These are phyloP conservation scores for Septoria linicola DNA, from an alignment of 2,329 filamentous ascomycete species.

Conservation along the genomic window DNA sequence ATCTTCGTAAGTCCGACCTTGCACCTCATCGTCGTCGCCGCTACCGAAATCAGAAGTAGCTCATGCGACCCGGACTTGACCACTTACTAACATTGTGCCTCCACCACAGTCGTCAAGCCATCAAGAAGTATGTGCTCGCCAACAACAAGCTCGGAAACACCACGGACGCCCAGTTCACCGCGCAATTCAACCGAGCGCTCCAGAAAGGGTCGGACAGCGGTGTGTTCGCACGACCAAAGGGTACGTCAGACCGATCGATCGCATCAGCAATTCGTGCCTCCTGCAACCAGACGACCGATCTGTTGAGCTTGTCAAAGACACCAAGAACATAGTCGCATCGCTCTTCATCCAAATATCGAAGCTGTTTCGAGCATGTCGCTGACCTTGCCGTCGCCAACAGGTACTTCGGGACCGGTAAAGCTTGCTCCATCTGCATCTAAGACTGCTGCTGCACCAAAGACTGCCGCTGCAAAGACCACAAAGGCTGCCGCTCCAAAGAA, in stretches of 20 bases:
- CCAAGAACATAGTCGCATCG: slow-evolving; percentile 7
- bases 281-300: slow-evolving; percentile 13
- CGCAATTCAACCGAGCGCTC: slow-evolving; percentile 83
- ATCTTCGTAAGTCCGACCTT: slow-evolving; percentile 59
- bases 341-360: slow-evolving; percentile 7
- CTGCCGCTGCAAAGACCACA: slow-evolving; percentile 49
- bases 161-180: slow-evolving; percentile 61
- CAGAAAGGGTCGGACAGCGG: slow-evolving; percentile 81
- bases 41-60: slow-evolving; percentile 18
- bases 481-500: slow-evolving; percentile 50
- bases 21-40: slow-evolving; percentile 31
- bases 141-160: slow-evolving; percentile 64
- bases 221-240: slow-evolving; percentile 86
- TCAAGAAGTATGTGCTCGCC: slow-evolving; percentile 72
- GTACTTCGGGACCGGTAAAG: slow-evolving; percentile 87
- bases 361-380: slow-evolving; percentile 22
- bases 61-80: slow-evolving; percentile 17
- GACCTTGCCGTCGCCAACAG: slow-evolving; percentile 45
- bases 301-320: slow-evolving; percentile 13
- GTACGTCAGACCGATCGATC: slow-evolving; percentile 53
- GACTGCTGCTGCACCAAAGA: slow-evolving; percentile 37
- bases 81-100: slow-evolving; percentile 31
- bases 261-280: slow-evolving; percentile 17
- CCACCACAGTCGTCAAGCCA: slow-evolving; percentile 61
- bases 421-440: slow-evolving; percentile 49